Conservation (phyloP, 306 rosid genomes). For the Prunus dulcis region DNA sequence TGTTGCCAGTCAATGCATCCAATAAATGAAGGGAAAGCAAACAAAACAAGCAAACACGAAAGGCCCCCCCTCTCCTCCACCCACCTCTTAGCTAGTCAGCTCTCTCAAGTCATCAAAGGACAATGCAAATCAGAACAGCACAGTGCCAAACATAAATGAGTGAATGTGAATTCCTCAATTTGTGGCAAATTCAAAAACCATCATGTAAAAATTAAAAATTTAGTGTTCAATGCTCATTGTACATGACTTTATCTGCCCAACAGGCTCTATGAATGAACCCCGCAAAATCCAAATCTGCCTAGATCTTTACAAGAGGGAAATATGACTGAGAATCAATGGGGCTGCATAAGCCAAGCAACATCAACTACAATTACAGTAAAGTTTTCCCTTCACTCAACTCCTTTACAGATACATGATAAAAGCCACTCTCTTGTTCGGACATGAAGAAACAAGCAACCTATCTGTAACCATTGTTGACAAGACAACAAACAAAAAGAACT, state of each 20-base stretch:
- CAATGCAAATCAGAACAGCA: background rate
- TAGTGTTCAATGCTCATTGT: background rate
- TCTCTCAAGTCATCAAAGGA: slow-evolving; percentile 11
- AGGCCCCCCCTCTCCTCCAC: background rate
- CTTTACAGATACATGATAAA: background rate
- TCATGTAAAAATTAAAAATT: background rate
- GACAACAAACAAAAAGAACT: background rate
- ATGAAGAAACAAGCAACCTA: background rate
- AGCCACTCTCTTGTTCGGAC: background rate
- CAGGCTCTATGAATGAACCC: no score
- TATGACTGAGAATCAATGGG: background rate
- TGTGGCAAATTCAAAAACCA: background rate
- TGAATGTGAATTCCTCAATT: background rate
- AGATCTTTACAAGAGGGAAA: no score
- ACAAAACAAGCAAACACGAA: slow-evolving; percentile 5
- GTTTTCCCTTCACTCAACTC: background rate
- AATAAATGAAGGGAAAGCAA: background rate
- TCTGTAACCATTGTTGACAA: background rate
- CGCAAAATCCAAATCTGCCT: no score
- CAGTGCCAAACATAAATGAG: background rate
- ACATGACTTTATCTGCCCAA: no score
- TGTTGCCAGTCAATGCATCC: background rate
- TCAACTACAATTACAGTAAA: background rate
- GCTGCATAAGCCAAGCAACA: background rate
- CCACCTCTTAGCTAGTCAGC: background rate